Evolutionary conservation across 306 rosid genomes (phyloP).

Genomic region (Quercus bicolor): DNA sequence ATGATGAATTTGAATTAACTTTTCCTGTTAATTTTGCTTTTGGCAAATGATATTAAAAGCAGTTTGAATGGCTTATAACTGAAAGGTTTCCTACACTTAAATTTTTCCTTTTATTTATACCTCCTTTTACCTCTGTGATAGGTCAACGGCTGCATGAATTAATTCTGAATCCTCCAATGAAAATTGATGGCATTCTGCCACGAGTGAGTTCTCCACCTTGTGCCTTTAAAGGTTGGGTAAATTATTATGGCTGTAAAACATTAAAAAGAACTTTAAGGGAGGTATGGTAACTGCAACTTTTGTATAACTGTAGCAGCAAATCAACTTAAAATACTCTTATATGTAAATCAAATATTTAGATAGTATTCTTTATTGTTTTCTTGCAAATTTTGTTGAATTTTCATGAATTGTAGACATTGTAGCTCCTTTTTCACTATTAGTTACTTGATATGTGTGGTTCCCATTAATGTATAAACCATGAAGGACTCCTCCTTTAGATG

Average conservation of each 20-base stretch:
- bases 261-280: neutral
- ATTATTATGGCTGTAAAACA: conserved; percentile 2
- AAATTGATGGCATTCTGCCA: conserved; percentile 45
- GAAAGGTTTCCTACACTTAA: neutral
- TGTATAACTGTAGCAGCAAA: neutral
- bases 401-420: neutral
- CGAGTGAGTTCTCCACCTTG: conserved; percentile 51
- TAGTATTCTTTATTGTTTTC: neutral
- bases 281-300: neutral
- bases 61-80: neutral
- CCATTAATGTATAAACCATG: neutral
- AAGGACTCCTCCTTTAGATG: conserved; percentile 8
- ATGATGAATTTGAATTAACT: neutral
- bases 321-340: neutral
- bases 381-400: neutral
- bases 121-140: conserved; percentile 23
- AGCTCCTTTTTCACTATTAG: neutral
- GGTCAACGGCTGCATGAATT: conserved; percentile 90
- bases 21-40: conserved; percentile 6
- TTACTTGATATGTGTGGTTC: neutral
- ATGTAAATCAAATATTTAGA: neutral
- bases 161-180: conserved; percentile 61
- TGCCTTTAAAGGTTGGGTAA: neutral
- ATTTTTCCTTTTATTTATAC: conserved; percentile 10
- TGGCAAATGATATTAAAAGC: conserved; percentile 1